Conservation (phyloP, 1,284 basidiomycete genomes). For the Ceratobasidium sp. region DNA sequence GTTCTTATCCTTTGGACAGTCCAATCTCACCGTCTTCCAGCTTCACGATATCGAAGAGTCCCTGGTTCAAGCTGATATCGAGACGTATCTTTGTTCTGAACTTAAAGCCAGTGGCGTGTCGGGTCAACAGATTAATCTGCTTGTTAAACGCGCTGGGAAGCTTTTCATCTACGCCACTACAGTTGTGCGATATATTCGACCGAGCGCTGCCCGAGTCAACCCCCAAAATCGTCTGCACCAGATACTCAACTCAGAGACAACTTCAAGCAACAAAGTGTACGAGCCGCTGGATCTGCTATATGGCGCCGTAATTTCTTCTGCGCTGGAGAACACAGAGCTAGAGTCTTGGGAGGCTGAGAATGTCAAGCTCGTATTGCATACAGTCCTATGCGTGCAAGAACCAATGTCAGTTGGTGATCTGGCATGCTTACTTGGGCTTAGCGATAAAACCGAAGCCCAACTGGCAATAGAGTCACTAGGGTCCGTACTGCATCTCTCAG, state of each 20-base stretch:
- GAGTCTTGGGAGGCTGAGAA: not conserved
- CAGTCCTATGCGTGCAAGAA: conserved; percentile 28
- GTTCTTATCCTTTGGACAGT: not conserved
- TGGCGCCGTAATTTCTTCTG: not conserved
- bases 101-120: conserved; percentile 10
- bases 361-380: not conserved
- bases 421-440: not conserved
- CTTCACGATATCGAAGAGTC: conserved; percentile 47
- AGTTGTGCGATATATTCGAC: not conserved
- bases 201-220: not conserved
- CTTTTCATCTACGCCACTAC: conserved; percentile 45
- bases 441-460: not conserved
- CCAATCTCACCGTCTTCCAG: not conserved
- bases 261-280: not conserved
- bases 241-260: not conserved
- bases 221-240: not conserved
- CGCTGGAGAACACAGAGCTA: not conserved
- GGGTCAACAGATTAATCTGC: conserved; percentile 13
- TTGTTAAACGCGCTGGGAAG: conserved; percentile 22
- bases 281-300: conserved; percentile 11
- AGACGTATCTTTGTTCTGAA: conserved; percentile 25
- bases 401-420: not conserved
- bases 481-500: conserved; percentile 20
- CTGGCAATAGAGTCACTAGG: not conserved
- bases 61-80: conserved; percentile 43